A percentile compares a stretch with the other conserved stretches of the same genome.
Conservation (phyloP, 1,284 basidiomycete species). For the Wolfiporia cocos region DNA sequence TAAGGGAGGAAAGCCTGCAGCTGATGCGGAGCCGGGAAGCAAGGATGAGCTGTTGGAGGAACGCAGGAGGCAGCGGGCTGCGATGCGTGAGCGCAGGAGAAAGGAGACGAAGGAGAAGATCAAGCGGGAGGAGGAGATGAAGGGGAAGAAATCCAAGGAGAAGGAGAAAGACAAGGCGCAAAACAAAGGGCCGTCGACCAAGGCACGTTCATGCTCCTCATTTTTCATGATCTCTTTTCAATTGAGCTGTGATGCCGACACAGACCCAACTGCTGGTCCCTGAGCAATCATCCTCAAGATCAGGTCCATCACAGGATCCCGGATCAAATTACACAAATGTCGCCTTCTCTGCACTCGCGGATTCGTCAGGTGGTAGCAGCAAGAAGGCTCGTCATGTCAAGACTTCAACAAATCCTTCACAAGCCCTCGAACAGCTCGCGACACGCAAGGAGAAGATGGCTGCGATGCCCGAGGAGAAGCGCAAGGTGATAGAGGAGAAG, state of each 20-base stretch:
- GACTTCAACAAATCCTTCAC: slow-evolving; percentile 72
- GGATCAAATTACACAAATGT: slow-evolving; percentile 51
- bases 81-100: slow-evolving; percentile 76
- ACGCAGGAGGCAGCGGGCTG: slow-evolving; percentile 66
- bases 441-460: slow-evolving; percentile 72
- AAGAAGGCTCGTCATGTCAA: slow-evolving; percentile 51
- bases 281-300: slow-evolving; percentile 32
- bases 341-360: slow-evolving; percentile 63
- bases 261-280: slow-evolving; percentile 75
- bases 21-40: slow-evolving; percentile 43
- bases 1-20: slow-evolving; percentile 32
- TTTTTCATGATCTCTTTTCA: too few relatives aligned
- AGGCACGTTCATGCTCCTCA: slow-evolving; percentile 34
- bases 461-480: slow-evolving; percentile 71
- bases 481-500: slow-evolving; percentile 69
- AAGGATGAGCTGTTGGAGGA: slow-evolving; percentile 82
- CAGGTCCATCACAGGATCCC: slow-evolving; percentile 28
- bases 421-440: slow-evolving; percentile 77
- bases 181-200: slow-evolving; percentile 40
- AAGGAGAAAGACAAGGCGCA: slow-evolving; percentile 37
- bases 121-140: slow-evolving; percentile 46
- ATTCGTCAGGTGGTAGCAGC: slow-evolving; percentile 34
- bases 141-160: slow-evolving; percentile 41
- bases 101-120: slow-evolving; percentile 83
- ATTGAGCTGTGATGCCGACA: slow-evolving; percentile 6